A percentile compares a stretch with the other conserved stretches of the same genome.
phyloP scores from a whole-genome alignment of 2,329 filamentous ascomycete species.

The Thielaviopsis cerberus region DNA sequence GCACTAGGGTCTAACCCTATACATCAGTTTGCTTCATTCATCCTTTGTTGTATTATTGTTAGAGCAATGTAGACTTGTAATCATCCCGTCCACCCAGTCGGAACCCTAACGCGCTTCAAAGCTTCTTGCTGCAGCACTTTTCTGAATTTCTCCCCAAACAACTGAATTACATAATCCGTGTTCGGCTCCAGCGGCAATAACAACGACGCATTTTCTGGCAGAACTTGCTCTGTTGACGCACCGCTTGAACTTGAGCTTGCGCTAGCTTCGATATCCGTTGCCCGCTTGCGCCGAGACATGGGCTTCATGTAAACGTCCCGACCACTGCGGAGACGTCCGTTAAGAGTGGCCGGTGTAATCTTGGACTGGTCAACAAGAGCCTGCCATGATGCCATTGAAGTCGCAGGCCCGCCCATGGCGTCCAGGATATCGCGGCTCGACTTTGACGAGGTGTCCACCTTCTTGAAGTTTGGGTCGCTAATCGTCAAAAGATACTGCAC shows the following conservation, averaged over 20 bases:
- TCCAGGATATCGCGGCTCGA: conserved; percentile 2
- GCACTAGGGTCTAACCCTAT: too few species aligned
- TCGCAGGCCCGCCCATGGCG: conserved; percentile 9
- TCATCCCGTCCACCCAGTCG: neutral
- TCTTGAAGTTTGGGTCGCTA: conserved; percentile 6
- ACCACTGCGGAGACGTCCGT: conserved; percentile 6
- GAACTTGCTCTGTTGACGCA: neutral
- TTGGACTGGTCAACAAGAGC: conserved; percentile 10
- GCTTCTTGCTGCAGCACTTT: conserved; percentile 7
- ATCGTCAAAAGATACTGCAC: conserved; percentile 9
- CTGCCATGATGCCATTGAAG: conserved; percentile 11
- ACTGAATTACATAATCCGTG: conserved; percentile 1
- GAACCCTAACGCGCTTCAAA: neutral
- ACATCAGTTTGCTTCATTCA: neutral
- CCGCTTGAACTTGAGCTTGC: neutral
- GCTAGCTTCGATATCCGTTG: neutral
- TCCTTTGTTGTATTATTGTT: neutral
- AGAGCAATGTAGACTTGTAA: too few species aligned
- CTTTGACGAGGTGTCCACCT: neutral
- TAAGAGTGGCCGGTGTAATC: conserved; percentile 7
- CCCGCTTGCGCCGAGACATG: conserved; percentile 9
- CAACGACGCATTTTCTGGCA: conserved; percentile 2
- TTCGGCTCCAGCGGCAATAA: conserved; percentile 9
- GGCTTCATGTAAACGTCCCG: conserved; percentile 11
- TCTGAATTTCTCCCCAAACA: conserved; percentile 6